Percentiles rank a stretch among this genome's conserved stretches.
Evolutionary conservation across 2,329 filamentous ascomycete species (phyloP).

Genomic region (Fusarium subglutinans): DNA sequence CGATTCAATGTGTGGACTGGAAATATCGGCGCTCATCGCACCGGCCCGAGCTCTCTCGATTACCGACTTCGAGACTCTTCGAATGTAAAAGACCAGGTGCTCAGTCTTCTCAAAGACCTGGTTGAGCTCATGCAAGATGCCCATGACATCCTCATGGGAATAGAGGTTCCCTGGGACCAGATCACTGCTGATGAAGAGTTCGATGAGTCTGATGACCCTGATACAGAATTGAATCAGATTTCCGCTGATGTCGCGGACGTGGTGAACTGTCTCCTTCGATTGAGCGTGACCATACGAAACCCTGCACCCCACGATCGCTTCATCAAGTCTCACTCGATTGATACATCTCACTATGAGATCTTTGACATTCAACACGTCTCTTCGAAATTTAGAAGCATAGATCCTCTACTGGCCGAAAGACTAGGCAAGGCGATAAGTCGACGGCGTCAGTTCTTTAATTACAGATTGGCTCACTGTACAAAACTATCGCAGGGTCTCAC

Average conservation of each 20-base stretch:
- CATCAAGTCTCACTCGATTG: accelerated
- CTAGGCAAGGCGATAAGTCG: not conserved
- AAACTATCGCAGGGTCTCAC: not conserved
- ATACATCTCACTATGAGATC: not conserved
- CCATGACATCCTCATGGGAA: not conserved
- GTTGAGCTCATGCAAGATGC: not conserved
- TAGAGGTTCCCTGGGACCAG: not conserved
- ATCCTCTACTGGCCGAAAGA: not conserved
- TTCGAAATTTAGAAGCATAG: not conserved
- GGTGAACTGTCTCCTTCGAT: not conserved
- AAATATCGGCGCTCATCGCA: not conserved
- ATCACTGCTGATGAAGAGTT: not conserved
- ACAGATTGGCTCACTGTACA: not conserved
- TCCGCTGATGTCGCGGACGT: not conserved
- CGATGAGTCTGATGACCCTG: not conserved
- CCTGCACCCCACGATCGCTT: constrained; percentile 16
- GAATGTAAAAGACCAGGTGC: not conserved
- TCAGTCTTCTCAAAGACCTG: not conserved
- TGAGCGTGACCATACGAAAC: constrained; percentile 2
- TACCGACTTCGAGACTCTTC: not conserved
- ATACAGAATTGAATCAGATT: not conserved
- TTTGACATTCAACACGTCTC: constrained; percentile 1
- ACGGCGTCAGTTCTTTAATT: not conserved
- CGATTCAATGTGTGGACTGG: not conserved
- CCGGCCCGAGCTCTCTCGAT: not conserved